Base-by-base conservation (phyloP, 225 moss, liverwort and hornwort genomes). In the Sphagnum contortum region DNA sequence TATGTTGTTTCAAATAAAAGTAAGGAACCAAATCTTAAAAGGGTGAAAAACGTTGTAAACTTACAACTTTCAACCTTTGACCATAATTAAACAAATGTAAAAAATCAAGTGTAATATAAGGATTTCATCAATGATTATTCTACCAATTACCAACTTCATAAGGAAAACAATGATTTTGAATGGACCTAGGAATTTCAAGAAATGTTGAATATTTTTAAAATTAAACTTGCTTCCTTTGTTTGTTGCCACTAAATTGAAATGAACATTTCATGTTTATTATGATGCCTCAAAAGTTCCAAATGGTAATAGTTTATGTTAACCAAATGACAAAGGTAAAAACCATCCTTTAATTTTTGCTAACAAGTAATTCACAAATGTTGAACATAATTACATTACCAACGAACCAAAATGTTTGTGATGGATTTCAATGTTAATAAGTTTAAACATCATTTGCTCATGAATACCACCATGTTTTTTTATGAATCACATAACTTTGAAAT, bases 41-140 rank as follows among this genome's bases (percentile, higher is more conserved):
- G 63, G 47, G 54, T 59, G 2, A 3, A 66, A 46, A 48, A 57
- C 4, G 49, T 50, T 46, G 13, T 59, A 4, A 46, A 61, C 3
- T 48, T 51, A 9, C 0, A 48, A 55, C 44, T 46, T 14, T 51
- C 59, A 3, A 62, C n/a, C n/a, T n/a, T n/a, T n/a, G n/a, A n/a
- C 11, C 12, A 48, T 14, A 2, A 2, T 60, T 2, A 47, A 48
- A 55, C n/a, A 55, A 2, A 46, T 48, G 5, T 48, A 55, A 12
- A 4, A 8, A 0, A 57, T 57, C 7, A 51, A 47, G 49, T 49
- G 3, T 66, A 55, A 11, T 66, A 72, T 45, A 2, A 6, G 2
- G 8, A 57, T 2, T 64, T 66, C 48, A 65, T 59, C 4, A 10
- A 14, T 4, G 48, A 52, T 3, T 72, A 60, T 70, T 48, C 66